Evolutionary conservation across 2,329 filamentous ascomycete genomes (phyloP).

Genomic region (Aspergillus felis): DNA sequence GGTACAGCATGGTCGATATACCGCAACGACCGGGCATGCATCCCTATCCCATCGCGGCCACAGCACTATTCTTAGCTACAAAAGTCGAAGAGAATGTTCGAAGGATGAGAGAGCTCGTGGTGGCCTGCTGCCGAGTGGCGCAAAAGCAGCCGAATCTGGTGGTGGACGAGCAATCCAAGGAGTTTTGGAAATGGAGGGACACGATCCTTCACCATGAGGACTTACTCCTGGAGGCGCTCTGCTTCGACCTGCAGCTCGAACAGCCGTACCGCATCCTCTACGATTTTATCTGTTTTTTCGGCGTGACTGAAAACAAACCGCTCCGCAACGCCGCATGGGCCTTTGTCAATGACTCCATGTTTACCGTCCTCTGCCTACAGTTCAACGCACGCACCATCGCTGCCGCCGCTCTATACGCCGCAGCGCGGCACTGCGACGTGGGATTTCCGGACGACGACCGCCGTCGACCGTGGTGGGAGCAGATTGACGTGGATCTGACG

Average conservation of each 20-base stretch:
- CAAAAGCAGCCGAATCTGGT: slow-evolving; percentile 88
- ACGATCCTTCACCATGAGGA: slow-evolving; percentile 91
- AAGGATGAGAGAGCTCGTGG: slow-evolving; percentile 91
- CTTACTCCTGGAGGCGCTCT: slow-evolving; percentile 82
- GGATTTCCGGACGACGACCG: slow-evolving; percentile 70
- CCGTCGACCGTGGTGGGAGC: slow-evolving; percentile 83
- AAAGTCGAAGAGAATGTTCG: slow-evolving; percentile 97
- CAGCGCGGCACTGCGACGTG: slow-evolving; percentile 68
- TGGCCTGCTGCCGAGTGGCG: slow-evolving; percentile 88
- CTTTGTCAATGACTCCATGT: slow-evolving; percentile 85
- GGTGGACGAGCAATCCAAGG: slow-evolving; percentile 95
- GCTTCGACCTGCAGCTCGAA: slow-evolving; percentile 88
- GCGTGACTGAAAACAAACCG: slow-evolving; percentile 72
- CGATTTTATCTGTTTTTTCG: slow-evolving; percentile 70
- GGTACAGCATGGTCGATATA: slow-evolving; percentile 72
- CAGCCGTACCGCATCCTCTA: slow-evolving; percentile 83
- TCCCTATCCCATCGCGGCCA: slow-evolving; percentile 91
- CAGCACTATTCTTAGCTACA: slow-evolving; percentile 86
- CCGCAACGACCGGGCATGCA: slow-evolving; percentile 69
- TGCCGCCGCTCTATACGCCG: slow-evolving; percentile 81
- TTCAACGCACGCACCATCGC: slow-evolving; percentile 78
- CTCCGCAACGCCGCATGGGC: slow-evolving; percentile 87
- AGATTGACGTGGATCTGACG: slow-evolving; percentile 65
- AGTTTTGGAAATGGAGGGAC: slow-evolving; percentile 97
- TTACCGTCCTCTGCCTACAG: slow-evolving; percentile 79